Base-by-base conservation (phyloP, 1,139 yeast species). In the Kodamaea fungicola region DNA sequence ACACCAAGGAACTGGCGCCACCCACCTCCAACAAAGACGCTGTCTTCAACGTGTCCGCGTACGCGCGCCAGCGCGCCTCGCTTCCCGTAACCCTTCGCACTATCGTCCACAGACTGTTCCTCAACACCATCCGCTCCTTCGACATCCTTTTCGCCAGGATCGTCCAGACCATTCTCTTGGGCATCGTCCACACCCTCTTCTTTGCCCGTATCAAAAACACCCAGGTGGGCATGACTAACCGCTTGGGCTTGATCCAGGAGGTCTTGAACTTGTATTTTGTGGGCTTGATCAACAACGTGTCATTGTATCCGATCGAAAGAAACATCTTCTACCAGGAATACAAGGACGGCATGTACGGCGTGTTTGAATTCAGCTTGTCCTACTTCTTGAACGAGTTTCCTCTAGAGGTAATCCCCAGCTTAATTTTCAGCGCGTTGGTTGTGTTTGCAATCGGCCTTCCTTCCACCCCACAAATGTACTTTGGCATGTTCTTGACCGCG, bases 311-410 rank as follows among this genome's bases (percentile, higher is more conserved):
- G 4, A 35, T 44, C 5, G 58, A 55, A 25, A 40, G 59, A n/a
- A 50, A 52, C 37, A 43, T 57, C 23, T 57, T 57, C 40, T 54
- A 57, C 44, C 59, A 55, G 36, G 61, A 57, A 34, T 45, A 51
- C 32, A 46, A 47, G 37, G 61, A 57, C 28, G 54, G 52, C 3
- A 41, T 52, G 2, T 55, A 55, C 31, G 57, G 59, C 1, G 51
- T 51, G 16, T 24, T 38, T 9, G 47, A 49, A n/a, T 57, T 55
- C 39, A 48, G 51, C 22, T 28, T 45, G 8, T 50, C 58, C n/a
- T 57, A 57, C 43, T 39, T 53, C 24, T 33, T 55, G 28, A 55
- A 52, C 33, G 61, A 55, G 32, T 36, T 55, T 23, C 59, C 59
- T 2, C 49, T 48, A 7, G 61, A 57, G 28, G 31, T 55, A 12